Conservation (phyloP, 169 alveolate species). For the Plasmodium gaboni region DNA sequence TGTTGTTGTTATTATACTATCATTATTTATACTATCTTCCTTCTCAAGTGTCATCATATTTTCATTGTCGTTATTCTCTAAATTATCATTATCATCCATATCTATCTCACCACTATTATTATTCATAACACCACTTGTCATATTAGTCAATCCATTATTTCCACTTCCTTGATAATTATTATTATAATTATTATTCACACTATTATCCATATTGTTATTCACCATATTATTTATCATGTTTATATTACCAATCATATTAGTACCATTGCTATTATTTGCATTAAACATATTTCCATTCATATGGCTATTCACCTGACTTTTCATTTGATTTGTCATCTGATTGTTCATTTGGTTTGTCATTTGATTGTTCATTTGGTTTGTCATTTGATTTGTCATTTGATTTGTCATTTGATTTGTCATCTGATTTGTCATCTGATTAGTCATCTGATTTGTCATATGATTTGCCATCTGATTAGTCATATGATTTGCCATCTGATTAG, state of each 20-base stretch:
- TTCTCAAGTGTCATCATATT: background rate
- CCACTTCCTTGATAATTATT: background rate
- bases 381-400: too few relatives aligned
- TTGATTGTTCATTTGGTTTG: too few relatives aligned
- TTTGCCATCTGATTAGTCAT: too few relatives aligned
- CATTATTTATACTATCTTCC: too few relatives aligned
- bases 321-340: background rate
- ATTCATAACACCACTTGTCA: background rate
- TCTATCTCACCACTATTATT: background rate
- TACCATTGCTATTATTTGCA: conserved; percentile 7
- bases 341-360: background rate
- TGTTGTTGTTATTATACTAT: too few relatives aligned
- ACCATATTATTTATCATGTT: background rate
- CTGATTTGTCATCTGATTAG: too few relatives aligned
- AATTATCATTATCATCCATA: conserved; percentile 7
- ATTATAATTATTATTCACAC: background rate
- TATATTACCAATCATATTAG: background rate
- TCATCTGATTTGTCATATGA: too few relatives aligned
- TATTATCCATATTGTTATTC: background rate
- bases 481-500: too few relatives aligned
- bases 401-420: too few relatives aligned
- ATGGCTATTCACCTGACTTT: background rate
- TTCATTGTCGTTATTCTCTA: background rate
- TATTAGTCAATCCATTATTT: background rate
- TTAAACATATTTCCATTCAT: background rate